A percentile compares a stretch with the other conserved stretches of the same genome.
Evolutionary conservation across 2,329 filamentous ascomycete species (phyloP).

Genomic region (Apiospora sp.): DNA sequence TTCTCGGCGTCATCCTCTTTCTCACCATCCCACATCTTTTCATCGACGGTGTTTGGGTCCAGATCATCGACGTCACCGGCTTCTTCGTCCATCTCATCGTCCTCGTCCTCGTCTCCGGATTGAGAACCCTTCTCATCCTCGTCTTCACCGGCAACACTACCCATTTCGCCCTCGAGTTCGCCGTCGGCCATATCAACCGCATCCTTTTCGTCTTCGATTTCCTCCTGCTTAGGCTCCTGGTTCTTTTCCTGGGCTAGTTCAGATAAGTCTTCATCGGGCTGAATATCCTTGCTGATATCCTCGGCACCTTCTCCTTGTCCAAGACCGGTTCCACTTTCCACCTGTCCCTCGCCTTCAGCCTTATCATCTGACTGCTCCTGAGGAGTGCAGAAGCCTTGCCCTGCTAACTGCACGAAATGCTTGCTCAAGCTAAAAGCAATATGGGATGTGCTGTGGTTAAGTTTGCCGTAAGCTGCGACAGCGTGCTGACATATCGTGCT

Average conservation of each 20-base stretch:
- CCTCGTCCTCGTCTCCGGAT: conserved; percentile 69
- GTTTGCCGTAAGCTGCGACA: conserved; percentile 63
- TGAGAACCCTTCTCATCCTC: conserved; percentile 68
- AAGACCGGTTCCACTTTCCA: conserved; percentile 91
- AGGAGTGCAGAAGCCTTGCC: conserved; percentile 91
- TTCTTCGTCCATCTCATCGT: conserved; percentile 87
- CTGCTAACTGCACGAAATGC: conserved; percentile 79
- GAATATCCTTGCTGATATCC: conserved; percentile 97
- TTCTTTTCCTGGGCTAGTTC: conserved; percentile 89
- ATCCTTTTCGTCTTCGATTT: conserved; percentile 82
- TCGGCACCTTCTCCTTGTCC: conserved; percentile 95
- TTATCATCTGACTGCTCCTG: conserved; percentile 79
- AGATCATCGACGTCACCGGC: conserved; percentile 90
- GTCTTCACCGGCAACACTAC: conserved; percentile 68
- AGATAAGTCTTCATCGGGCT: conserved; percentile 89
- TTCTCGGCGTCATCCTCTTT: conserved; percentile 83
- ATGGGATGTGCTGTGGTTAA: conserved; percentile 77
- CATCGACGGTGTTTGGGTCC: conserved; percentile 89
- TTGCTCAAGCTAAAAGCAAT: conserved; percentile 79
- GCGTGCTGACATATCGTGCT: conserved; percentile 65
- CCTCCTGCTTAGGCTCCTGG: conserved; percentile 65
- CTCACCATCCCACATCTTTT: conserved; percentile 98
- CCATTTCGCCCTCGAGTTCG: conserved; percentile 87
- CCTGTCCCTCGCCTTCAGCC: conserved; percentile 74
- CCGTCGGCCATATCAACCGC: conserved; percentile 93